Evolutionary conservation across 1,284 basidiomycete genomes (phyloP).

Genomic region (Fistulina hepatica): DNA sequence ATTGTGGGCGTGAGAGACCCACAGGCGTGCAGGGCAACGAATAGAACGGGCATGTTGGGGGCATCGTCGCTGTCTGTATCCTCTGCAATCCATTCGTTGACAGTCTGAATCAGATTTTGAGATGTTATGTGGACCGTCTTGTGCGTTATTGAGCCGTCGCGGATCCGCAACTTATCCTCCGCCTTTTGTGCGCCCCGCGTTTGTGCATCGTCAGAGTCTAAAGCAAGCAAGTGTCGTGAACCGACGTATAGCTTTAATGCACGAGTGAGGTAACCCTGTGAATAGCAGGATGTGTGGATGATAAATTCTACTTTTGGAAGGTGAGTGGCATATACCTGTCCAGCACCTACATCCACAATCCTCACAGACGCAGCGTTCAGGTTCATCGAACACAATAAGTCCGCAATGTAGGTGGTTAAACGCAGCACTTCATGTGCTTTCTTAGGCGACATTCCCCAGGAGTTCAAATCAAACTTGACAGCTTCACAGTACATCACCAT

Average conservation of each 20-base stretch:
- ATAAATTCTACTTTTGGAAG: not conserved
- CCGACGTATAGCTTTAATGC: slow-evolving; percentile 24
- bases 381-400: slow-evolving; percentile 17
- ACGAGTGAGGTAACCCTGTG: slow-evolving; percentile 26
- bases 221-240: slow-evolving; percentile 23
- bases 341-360: slow-evolving; percentile 32
- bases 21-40: slow-evolving; percentile 52
- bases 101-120: slow-evolving; percentile 26
- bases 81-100: slow-evolving; percentile 32
- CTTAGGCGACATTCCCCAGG: slow-evolving; percentile 30
- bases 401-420: slow-evolving; percentile 26
- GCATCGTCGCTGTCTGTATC: slow-evolving; percentile 6
- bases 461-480: no score
- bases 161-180: slow-evolving; percentile 7
- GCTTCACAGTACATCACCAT: no score
- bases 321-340: slow-evolving; percentile 21
- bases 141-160: slow-evolving; percentile 34
- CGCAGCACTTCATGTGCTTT: slow-evolving; percentile 29
- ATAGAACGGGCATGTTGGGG: slow-evolving; percentile 35
- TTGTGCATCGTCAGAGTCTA: slow-evolving; percentile 26
- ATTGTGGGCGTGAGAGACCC: slow-evolving; percentile 34
- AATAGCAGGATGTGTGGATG: not conserved
- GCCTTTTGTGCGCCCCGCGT: slow-evolving; percentile 15
- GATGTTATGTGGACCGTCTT: slow-evolving; percentile 40
- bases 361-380: slow-evolving; percentile 16